phyloP scores from a whole-genome alignment of 768 basidiomycete genomes.

The Suillus weaverae region DNA sequence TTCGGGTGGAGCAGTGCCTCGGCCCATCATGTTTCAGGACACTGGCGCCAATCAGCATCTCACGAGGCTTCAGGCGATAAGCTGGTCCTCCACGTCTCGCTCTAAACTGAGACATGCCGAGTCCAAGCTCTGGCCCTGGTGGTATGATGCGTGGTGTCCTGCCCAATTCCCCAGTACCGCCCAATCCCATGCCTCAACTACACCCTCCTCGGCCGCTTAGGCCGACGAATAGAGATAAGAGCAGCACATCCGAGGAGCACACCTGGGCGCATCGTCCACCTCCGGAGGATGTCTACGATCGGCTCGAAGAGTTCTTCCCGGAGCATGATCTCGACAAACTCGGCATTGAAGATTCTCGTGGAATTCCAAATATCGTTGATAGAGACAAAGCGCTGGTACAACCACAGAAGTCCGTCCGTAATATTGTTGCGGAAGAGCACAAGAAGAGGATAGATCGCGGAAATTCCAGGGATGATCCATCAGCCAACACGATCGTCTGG shows the following conservation, averaged over 20 bases:
- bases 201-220: conserved; percentile 23
- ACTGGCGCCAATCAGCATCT: conserved; percentile 23
- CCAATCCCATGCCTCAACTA: conserved; percentile 15
- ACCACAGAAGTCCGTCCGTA: conserved; percentile 88
- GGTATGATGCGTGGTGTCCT: conserved; percentile 11
- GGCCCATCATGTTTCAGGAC: conserved; percentile 53
- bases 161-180: conserved; percentile 21
- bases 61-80: neutral
- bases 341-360: conserved; percentile 84
- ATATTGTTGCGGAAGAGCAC: conserved; percentile 87
- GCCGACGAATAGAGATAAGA: conserved; percentile 28
- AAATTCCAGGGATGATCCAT: conserved; percentile 52
- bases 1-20: neutral
- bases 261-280: conserved; percentile 90
- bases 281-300: conserved; percentile 90
- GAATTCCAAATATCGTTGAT: conserved; percentile 36
- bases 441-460: conserved; percentile 73
- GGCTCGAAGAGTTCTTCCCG: conserved; percentile 93
- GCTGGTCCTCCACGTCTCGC: conserved; percentile 19
- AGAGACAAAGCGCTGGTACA: conserved; percentile 45
- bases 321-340: conserved; percentile 95
- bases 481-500: conserved; percentile 47
- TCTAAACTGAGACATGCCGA: too few species aligned
- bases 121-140: conserved; percentile 17
- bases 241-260: conserved; percentile 65